Percentiles rank a stretch among this genome's conserved stretches.
Evolutionary conservation across 2,329 filamentous ascomycete genomes (phyloP).

Genomic region (Cercospora janseana): DNA sequence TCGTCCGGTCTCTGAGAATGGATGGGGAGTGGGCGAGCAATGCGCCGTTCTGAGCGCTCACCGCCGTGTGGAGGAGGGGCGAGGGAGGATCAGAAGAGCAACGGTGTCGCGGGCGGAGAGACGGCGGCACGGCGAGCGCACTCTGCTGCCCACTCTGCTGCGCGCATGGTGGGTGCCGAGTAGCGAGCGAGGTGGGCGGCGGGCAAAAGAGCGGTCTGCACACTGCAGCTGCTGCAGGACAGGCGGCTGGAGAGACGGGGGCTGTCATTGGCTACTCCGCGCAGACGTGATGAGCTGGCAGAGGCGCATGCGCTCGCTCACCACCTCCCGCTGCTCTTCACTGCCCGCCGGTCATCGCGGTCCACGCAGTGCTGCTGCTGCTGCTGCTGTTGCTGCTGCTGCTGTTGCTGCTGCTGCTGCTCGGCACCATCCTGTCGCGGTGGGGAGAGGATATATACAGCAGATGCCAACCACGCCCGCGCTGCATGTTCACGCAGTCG

Average conservation of each 20-base stretch:
- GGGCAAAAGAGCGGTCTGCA: constrained; percentile 9
- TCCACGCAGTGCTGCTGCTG: too few relatives aligned
- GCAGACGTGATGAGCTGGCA: constrained; percentile 1
- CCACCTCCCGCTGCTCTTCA: background rate
- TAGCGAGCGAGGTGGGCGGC: constrained; percentile 1
- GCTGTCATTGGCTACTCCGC: background rate
- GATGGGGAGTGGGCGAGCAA: too few relatives aligned
- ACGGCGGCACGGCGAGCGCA: constrained; percentile 8
- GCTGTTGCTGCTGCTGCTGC: too few relatives aligned
- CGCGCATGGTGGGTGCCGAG: constrained; percentile 2
- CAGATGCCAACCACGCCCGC: background rate
- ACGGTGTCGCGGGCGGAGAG: constrained; percentile 15
- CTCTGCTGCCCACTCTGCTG: constrained; percentile 3
- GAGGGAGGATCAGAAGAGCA: constrained; percentile 13
- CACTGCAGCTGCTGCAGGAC: background rate
- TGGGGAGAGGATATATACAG: background rate
- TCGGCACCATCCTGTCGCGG: constrained; percentile 15
- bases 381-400: too few relatives aligned
- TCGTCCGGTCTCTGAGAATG: too few relatives aligned
- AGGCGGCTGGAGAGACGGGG: constrained; percentile 4
- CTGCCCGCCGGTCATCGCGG: background rate
- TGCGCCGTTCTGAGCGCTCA: constrained; percentile 9
- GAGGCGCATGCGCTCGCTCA: background rate
- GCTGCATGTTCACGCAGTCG: too few relatives aligned
- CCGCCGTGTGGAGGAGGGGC: constrained; percentile 8